Evolutionary conservation across 805 yeast species (phyloP), one percentile per base, ranked within the genome.

Genomic region (Danielia oregonensis): DNA sequence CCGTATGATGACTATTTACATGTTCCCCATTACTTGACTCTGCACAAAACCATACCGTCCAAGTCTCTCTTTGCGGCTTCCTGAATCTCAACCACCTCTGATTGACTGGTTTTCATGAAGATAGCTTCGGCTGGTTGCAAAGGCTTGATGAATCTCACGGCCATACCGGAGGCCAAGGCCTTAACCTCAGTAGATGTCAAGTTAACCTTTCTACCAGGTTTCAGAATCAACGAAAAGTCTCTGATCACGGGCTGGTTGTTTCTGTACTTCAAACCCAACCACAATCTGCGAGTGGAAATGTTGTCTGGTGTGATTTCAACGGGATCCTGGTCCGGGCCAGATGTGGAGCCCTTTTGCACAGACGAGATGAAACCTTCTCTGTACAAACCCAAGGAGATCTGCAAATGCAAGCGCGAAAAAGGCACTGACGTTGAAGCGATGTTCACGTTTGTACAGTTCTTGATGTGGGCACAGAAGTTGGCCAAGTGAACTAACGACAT

Each of bases 241-340:
- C 78, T 72, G 43, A 93, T 68, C 12, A 93, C 95, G 0, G 96
- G 82, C 46, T 71, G 68, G 52, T 82, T 78, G 44, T 86, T 77
- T 54, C 91, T 77, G 59, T 93, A 93, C 58, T 93, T 93, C 57
- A 93, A 68, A 2, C 89, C 94, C 14, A 93, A 59, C 98, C 98
- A 93, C 32, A 93, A 71, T 48, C 95, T 74, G 53, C 97, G 78
- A 1, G 89, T 74, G 13, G 95, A 62, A 19, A 93, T 77, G 54
- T 91, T 89, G 55, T 86, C 95, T 22, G 83, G 88, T 0, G 97
- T 88, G 15, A 79, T 84, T 27, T 82, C 88, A 4, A 78, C 78
- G 1, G 89, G 82, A 2, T 65, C 66, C 29, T 65, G 55, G 57
- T 93, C 97, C 10, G 98, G 97, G 1, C 96, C 96, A 7, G 73